Base-by-base conservation (phyloP, 768 basidiomycete genomes). In the Boletellus ananiceps region DNA sequence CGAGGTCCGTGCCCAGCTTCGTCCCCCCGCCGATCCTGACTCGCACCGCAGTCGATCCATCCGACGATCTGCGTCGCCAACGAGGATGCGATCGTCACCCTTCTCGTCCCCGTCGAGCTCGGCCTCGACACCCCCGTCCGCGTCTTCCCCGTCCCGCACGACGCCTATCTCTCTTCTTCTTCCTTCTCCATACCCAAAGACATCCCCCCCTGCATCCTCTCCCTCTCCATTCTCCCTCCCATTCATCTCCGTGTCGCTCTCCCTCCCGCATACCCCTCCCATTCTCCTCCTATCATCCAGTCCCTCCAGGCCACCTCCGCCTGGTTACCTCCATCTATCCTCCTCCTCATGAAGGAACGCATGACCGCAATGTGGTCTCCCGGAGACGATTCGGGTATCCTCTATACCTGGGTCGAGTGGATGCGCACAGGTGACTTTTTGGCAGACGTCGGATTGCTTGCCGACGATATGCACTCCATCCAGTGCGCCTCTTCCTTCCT, bases 321-420 rank as follows among this genome's bases (percentile, higher is more conserved):
- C 23, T 90, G 87, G 88, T 60, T 88, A 0, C 68, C 80, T 6
- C 53, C 40, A 1, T 19, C 46, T 25, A 57, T 66, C 1, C 57
- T 69, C 8, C 35, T 57, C 9, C 60, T 57, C 12, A 63, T 88
- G 14, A 68, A 68, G 16, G 51, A 64, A 13, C 60, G 62, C 9
- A 68, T 89, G 42, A 51, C 62, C n/a, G 69, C 72, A 1, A 78
- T 78, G 73, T 89, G 86, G 85, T 72, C 58, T 11, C 56, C 61
- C 25, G 54, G 46, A 3, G 83, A 81, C 15, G 57, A 58, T 4
- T 77, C 83, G 32, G 76, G 77, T 18, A 70, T 85, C 5, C 70
- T 91, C 4, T 89, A 83, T 56, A 71, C 69, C 34, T 88, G 86
- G 86, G 71, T 87, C 40, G 87, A 89, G 63, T 83, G 74, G 66